phyloP scores from a whole-genome alignment of 1,284 basidiomycete genomes.

The Boletellus sp. region DNA sequence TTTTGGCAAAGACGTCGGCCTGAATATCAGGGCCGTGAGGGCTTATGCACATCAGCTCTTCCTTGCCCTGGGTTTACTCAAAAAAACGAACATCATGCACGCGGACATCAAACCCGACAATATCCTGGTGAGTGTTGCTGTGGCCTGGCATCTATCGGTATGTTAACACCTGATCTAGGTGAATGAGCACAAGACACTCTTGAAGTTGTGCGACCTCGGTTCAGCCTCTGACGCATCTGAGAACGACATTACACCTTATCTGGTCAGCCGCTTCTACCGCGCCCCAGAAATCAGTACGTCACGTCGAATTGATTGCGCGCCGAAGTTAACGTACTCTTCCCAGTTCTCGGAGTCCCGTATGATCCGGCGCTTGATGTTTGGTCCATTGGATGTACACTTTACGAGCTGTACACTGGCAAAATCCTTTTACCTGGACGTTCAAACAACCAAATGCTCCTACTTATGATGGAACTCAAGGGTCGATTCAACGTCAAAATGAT shows the following conservation, averaged over 20 bases:
- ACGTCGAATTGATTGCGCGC: constrained; percentile 6
- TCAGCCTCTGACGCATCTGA: constrained; percentile 92
- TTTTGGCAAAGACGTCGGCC: constrained; percentile 97
- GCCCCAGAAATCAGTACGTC: constrained; percentile 96
- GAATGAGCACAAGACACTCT: constrained; percentile 88
- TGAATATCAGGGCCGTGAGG: constrained; percentile 95
- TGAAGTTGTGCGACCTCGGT: constrained; percentile 96
- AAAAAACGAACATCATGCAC: constrained; percentile 92
- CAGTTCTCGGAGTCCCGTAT: constrained; percentile 93
- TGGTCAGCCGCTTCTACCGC: constrained; percentile 97
- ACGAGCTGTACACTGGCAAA: constrained; percentile 97
- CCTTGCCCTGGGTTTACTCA: constrained; percentile 79
- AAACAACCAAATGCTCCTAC: constrained; percentile 97
- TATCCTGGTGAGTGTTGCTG: constrained; percentile 66
- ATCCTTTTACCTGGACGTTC: constrained; percentile 95
- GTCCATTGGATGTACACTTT: constrained; percentile 97
- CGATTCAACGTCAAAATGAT: constrained; percentile 92
- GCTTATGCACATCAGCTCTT: constrained; percentile 98
- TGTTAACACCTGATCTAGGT: constrained; percentile 51
- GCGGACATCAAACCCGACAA: constrained; percentile 99
- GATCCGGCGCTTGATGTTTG: constrained; percentile 94
- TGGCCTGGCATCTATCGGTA: constrained; percentile 10
- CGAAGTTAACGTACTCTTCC: constrained; percentile 16
- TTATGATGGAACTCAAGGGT: constrained; percentile 97
- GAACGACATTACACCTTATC: constrained; percentile 97